Evolutionary conservation across 2,329 filamentous ascomycete genomes (phyloP), one percentile per base, ranked within the genome.

Genomic region (Beauveria varroae): DNA sequence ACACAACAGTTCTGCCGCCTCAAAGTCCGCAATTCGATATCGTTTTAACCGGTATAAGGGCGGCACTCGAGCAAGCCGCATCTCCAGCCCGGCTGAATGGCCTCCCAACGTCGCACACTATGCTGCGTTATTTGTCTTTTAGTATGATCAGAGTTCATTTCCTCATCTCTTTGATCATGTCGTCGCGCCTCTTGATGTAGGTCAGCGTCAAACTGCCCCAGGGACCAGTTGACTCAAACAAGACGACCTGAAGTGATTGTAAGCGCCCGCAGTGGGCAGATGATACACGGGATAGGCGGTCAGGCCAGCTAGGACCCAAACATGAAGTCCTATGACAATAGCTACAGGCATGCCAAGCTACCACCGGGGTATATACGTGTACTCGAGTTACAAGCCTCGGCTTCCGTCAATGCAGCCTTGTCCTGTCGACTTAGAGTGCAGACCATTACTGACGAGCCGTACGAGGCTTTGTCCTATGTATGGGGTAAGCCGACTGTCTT

Each of bases 391-490:
- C 60, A 58, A 14, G 54, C 54, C 26, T 24, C 60, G 9, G 20
- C 26, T 34, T 43, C 37, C 18, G 5, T 49, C 9, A 54, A 54
- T 28, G 16, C n/a, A 2, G 20, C 30, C 5, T 16, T 62, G 3
- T 40, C 47, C n/a, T 62, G 60, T 24, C 47, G 41, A 14, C 55
- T 62, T 5, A 53, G 44, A 28, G 43, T 26, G 16, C 60, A 62
- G 20, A 40, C 22, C 26, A 62, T 62, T 8, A 10, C 28, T 16
- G 60, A 62, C n/a, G 41, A 41, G 16, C 60, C 60, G 4, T 63
- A 63, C 50, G 54, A 62, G 62, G 62, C 62, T 20, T 43, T 63
- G 8, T 63, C 62, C 2, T 63, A 63, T 28, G 59, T 62, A 14
- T 63, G 62, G 62, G 59, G 59, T 22, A 60, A 59, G 34, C 30